phyloP scores from a whole-genome alignment of 2,329 filamentous ascomycete genomes.

The Aspergillus amoenus region DNA sequence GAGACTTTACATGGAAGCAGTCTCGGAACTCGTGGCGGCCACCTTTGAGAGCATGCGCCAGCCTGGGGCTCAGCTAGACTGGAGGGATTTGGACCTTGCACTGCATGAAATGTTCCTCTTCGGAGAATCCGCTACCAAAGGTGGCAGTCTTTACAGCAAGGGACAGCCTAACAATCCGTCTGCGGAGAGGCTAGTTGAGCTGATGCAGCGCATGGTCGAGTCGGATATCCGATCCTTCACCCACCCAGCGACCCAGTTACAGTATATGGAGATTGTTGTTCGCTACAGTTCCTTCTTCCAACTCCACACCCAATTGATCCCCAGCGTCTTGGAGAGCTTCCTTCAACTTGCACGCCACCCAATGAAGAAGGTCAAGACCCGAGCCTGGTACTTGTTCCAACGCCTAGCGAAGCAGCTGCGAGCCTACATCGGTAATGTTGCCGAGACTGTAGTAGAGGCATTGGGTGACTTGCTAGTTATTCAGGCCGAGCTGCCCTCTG shows the following conservation, averaged over 20 bases:
- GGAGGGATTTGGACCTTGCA: conserved; percentile 92
- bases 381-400: conserved; percentile 97
- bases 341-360: conserved; percentile 85
- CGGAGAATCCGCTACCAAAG: conserved; percentile 87
- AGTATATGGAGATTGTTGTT: conserved; percentile 98
- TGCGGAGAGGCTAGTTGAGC: conserved; percentile 76
- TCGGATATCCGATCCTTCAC: conserved; percentile 82
- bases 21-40: conserved; percentile 82
- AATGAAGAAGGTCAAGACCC: conserved; percentile 79
- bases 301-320: conserved; percentile 75
- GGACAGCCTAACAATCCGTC: conserved; percentile 76
- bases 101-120: conserved; percentile 95
- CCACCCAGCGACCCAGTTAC: conserved; percentile 87
- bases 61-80: conserved; percentile 74
- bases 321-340: conserved; percentile 85
- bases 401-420: conserved; percentile 87
- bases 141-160: conserved; percentile 83
- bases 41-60: conserved; percentile 81
- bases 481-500: conserved; percentile 80
- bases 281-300: conserved; percentile 94
- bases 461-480: conserved; percentile 86
- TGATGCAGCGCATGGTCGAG: conserved; percentile 96
- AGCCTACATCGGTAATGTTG: conserved; percentile 79
- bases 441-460: conserved; percentile 86
- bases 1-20: conserved; percentile 78